Evolutionary conservation across 495 filamentous ascomycete genomes (phyloP), one percentile per base, ranked within the genome.

Genomic region (Podospora pseudopauciseta): DNA sequence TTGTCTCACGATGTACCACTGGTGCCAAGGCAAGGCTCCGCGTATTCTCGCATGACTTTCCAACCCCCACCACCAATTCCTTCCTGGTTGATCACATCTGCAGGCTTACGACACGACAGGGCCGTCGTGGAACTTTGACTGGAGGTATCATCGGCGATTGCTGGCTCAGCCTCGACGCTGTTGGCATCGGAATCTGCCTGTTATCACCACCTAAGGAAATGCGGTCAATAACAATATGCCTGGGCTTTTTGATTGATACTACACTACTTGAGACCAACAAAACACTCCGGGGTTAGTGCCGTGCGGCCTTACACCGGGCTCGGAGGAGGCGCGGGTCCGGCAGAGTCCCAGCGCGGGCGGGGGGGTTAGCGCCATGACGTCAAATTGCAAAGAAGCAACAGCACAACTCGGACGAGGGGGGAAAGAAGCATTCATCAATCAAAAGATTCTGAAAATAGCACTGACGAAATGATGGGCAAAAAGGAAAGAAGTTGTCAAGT

Each of bases 351-450:
- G 34, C 34, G 65, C 65, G 65, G 59, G 59, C 58, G 57, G 34
- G n/a, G 34, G 27, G 18, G 13, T 15, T 20, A 23, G 32, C 30
- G 23, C 56, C 63, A 68, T 68, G 67, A 68, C 67, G 67, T 68
- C 67, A 68, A 64, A 49, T 60, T 34, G 26, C 18, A 53, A 67
- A 28, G 15, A 4, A 30, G 18, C 65, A 71, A 19, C 70, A 68
- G 20, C 62, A 18, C 57, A 61, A 11, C 26, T 18, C 59, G 5
- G 4, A 61, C 27, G 59, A 27, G 4, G 28, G 27, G 26, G 28
- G 27, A 32, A 18, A 23, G 58, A 5, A 11, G 15, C 58, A 7
- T 32, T 32, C 30, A 32, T 58, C 23, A 27, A 20, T 20, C 6
- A 27, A 59, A 62, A 62, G 23, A 2, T 30, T 15, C 11, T 18